These are phyloP conservation scores for Furcasterigmium furcatum DNA, from an alignment of 2,329 filamentous ascomycete genomes.

Conservation along the genomic window DNA sequence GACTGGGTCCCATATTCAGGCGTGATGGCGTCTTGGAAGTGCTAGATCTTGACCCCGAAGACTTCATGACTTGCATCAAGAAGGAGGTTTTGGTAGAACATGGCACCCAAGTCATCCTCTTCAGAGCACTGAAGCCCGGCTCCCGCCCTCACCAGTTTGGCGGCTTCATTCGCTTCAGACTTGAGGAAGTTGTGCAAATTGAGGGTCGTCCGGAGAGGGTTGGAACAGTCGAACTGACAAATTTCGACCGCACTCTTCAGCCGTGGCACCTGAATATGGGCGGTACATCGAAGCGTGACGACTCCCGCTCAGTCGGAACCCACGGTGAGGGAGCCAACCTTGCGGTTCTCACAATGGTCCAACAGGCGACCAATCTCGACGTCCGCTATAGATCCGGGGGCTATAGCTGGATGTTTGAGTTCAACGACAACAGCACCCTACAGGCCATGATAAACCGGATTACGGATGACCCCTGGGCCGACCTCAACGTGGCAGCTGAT, in stretches of 20 bases:
- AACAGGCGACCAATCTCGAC: constrained; percentile 18
- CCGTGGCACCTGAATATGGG: constrained; percentile 24
- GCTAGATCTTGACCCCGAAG: constrained; percentile 13
- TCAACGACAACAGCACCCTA: constrained; percentile 6
- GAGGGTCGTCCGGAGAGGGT: too few species aligned
- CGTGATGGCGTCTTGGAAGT: constrained; percentile 22
- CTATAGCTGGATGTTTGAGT: constrained; percentile 25
- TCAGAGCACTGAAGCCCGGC: too few species aligned
- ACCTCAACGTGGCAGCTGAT: too few species aligned
- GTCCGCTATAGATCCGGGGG: constrained; percentile 19
- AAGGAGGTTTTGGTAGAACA: constrained; percentile 9
- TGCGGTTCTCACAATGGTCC: constrained; percentile 24
- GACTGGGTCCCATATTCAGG: constrained; percentile 12
- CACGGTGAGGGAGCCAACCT: constrained; percentile 27
- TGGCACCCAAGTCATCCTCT: constrained; percentile 20
- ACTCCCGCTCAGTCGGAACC: constrained; percentile 17
- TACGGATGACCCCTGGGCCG: too few species aligned
- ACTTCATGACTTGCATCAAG: constrained; percentile 15
- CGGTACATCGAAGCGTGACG: constrained; percentile 17
- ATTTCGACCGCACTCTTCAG: constrained; percentile 21
- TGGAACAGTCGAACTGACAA: constrained; percentile 24
- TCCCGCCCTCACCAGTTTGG: too few species aligned
- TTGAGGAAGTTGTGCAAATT: too few species aligned
- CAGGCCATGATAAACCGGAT: neutral
- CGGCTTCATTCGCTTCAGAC: constrained; percentile 3